phyloP scores from a whole-genome alignment of 345 rosid genomes.

The Eucalyptus decipiens region DNA sequence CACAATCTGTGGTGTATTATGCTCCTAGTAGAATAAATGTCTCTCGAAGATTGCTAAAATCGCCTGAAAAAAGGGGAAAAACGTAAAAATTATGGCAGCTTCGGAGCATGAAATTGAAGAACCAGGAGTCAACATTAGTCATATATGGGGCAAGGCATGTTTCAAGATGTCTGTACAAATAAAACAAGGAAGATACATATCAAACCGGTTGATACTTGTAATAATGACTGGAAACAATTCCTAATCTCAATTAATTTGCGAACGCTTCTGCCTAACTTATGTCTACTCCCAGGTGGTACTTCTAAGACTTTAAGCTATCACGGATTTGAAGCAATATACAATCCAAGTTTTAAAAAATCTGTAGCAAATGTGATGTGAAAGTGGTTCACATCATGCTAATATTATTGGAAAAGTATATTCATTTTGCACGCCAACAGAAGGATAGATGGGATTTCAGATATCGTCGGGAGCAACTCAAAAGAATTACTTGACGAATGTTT shows the following conservation, averaged over 20 bases:
- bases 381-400: not conserved
- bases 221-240: not conserved
- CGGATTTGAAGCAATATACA: not conserved
- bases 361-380: not conserved
- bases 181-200: not conserved
- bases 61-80: not conserved
- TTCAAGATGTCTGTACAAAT: not conserved
- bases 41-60: not conserved
- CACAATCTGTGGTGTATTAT: not conserved
- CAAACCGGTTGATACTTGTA: not conserved
- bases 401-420: not conserved
- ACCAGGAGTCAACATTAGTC: not conserved
- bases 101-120: not conserved
- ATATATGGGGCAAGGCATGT: not conserved
- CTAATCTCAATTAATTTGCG: not conserved
- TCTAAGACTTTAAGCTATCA: not conserved
- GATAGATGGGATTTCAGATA: not conserved
- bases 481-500: accelerated
- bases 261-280: not conserved
- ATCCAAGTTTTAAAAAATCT: accelerated
- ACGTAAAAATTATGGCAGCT: not conserved
- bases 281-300: not conserved
- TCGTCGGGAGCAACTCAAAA: not conserved
- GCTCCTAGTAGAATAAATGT: not conserved
- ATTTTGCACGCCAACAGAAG: not conserved